A percentile compares a stretch with the other conserved stretches of the same genome.
These are phyloP conservation scores for Obelidium mucronatum DNA, from an alignment of 192 early-diverging fungal species.

Conservation along the genomic window DNA sequence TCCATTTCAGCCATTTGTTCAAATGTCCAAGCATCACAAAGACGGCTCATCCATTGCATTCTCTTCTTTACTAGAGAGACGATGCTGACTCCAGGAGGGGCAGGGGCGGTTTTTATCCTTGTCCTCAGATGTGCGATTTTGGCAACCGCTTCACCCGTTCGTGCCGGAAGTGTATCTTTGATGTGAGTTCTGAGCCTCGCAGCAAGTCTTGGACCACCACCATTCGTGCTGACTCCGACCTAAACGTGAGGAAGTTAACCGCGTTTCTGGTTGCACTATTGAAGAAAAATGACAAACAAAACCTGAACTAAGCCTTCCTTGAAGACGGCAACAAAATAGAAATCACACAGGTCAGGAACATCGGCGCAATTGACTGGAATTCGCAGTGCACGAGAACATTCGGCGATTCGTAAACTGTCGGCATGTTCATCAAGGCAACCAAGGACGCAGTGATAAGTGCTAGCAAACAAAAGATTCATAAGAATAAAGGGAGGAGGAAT, in stretches of 20 bases:
- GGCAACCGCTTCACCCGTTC: constrained; percentile 36
- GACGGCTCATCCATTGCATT: background rate
- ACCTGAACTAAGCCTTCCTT: constrained; percentile 45
- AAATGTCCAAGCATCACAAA: constrained; percentile 64
- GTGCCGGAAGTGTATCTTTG: constrained; percentile 44
- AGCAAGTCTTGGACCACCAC: constrained; percentile 86
- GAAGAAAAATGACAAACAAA: background rate
- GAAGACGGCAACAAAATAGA: constrained; percentile 90
- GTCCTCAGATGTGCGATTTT: constrained; percentile 53
- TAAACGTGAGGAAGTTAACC: constrained; percentile 57
- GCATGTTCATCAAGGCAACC: constrained; percentile 18
- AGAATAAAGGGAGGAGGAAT: too few species aligned
- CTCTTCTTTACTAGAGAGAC: background rate
- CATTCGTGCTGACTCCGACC: constrained; percentile 88
- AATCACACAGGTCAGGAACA: constrained; percentile 89
- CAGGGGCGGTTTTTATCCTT: constrained; percentile 53
- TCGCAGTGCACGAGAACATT: constrained; percentile 42
- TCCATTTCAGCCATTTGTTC: constrained; percentile 75
- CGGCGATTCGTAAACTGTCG: background rate
- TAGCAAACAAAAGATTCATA: too few species aligned
- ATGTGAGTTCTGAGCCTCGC: constrained; percentile 78
- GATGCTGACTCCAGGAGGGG: constrained; percentile 24
- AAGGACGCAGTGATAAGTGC: constrained; percentile 20
- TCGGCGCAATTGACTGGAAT: constrained; percentile 95
- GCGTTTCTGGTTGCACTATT: background rate